Percentiles rank a stretch among this genome's conserved stretches.
Conservation (phyloP, 148 eudicot species). For the Euryodendron excelsum region DNA sequence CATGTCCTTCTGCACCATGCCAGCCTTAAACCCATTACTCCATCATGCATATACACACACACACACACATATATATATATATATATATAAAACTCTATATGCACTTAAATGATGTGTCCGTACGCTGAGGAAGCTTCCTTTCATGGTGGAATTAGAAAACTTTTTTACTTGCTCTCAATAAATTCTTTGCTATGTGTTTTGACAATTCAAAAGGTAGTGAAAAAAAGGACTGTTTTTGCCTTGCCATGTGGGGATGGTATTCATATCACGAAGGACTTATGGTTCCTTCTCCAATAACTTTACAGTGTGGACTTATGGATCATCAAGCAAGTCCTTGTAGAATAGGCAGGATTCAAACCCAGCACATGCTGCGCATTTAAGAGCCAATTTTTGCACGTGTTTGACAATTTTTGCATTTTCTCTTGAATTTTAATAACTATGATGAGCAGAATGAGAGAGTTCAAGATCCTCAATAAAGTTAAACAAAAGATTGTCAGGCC, state of each 20-base stretch:
- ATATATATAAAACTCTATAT: too few relatives aligned
- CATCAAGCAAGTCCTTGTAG: background rate
- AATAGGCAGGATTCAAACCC: background rate
- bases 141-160: background rate
- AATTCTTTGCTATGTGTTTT: background rate
- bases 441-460: too few relatives aligned
- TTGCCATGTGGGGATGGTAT: background rate
- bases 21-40: conserved; percentile 10
- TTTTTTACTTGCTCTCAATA: conserved; percentile 4
- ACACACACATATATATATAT: too few relatives aligned
- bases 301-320: conserved; percentile 1
- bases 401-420: too few relatives aligned
- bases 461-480: too few relatives aligned
- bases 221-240: background rate
- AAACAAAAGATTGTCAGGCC: too few relatives aligned
- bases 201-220: background rate
- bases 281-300: conserved; percentile 8
- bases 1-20: conserved; percentile 10
- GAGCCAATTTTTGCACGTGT: conserved; percentile 3
- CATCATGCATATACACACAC: background rate
- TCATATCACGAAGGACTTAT: conserved; percentile 7
- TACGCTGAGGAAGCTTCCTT: background rate
- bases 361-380: conserved; percentile 9
- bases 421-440: too few relatives aligned
- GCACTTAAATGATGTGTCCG: background rate